Evolutionary conservation across 805 yeast species (phyloP), one percentile per base, ranked within the genome.

Genomic region (Candida maesae): DNA sequence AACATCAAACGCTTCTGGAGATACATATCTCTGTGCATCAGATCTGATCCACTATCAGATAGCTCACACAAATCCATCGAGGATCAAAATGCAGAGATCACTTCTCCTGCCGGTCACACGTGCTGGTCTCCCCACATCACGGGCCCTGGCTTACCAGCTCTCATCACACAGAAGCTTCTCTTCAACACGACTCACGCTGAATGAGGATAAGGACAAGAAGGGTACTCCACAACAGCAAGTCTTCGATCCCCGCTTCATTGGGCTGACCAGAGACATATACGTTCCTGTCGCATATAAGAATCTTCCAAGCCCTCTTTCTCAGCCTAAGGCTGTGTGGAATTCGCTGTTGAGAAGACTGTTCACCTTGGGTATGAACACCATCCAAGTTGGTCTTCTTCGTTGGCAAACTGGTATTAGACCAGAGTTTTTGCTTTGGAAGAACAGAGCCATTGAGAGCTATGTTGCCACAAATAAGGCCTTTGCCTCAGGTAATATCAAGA

Each of bases 401-500:
- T 73, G 78, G 58, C 84, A 83, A 59, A 79, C 89, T 20, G 76
- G 79, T 28, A 58, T 74, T 42, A 83, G 79, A 61, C 86, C 90
- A 24, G 66, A 78, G 32, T 83, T 82, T 50, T 59, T 78, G 16
- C 74, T 79, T 45, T 90, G 96, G 96, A 86, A 85, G 61, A 91
- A 88, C 62, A 73, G 73, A 23, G 95, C 95, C 7, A 79, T 90
- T 52, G 87, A 87, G 51, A 70, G 69, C 37, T 89, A 79, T 60
- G 84, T 83, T 21, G 76, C 76, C 42, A 82, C 86, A n/a, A 88
- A 90, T 64, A 79, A 80, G 55, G 80, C 88, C 3, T 90, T 90
- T 68, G 91, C 95, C 3, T 58, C 68, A 15, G 70, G 68, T 24
- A 69, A 80, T 48, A 56, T 87, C 34, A 65, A 61, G 25, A 52